phyloP scores from a whole-genome alignment of 2,329 filamentous ascomycete genomes.

The Colletotrichum tabaci region DNA sequence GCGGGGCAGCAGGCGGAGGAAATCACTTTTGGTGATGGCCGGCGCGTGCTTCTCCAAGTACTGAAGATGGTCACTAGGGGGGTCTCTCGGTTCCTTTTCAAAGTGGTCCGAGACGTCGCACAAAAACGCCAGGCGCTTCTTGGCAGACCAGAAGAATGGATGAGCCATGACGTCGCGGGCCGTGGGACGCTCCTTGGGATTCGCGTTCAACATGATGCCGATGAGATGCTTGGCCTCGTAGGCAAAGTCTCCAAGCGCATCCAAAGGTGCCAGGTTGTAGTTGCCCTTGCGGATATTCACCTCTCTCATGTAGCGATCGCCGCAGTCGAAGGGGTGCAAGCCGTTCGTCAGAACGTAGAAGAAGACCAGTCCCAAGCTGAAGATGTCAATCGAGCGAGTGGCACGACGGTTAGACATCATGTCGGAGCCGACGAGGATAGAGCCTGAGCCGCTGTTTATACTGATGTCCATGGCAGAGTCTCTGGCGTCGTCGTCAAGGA shows the following conservation, averaged over 20 bases:
- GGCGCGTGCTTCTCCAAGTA: conserved; percentile 70
- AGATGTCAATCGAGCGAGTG: conserved; percentile 96
- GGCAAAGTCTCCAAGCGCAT: conserved; percentile 85
- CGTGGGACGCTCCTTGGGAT: conserved; percentile 74
- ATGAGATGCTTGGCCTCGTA: conserved; percentile 92
- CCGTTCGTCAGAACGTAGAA: conserved; percentile 98
- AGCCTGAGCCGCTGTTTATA: conserved; percentile 73
- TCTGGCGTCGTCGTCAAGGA: conserved; percentile 82
- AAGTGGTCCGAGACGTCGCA: conserved; percentile 98
- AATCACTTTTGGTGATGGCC: conserved; percentile 77
- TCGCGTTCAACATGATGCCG: conserved; percentile 77
- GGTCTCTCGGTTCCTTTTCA: conserved; percentile 90
- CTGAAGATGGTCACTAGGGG: conserved; percentile 77
- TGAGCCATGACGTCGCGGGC: conserved; percentile 88
- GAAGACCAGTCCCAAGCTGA: conserved; percentile 97
- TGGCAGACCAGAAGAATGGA: conserved; percentile 95
- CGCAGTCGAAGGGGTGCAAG: conserved; percentile 92
- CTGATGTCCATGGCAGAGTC: conserved; percentile 65
- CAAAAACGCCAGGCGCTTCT: conserved; percentile 92
- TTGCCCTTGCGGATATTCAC: conserved; percentile 96
- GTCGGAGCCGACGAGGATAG: conserved; percentile 70
- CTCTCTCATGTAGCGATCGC: conserved; percentile 94
- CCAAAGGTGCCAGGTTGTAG: conserved; percentile 79
- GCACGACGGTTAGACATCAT: conserved; percentile 81
- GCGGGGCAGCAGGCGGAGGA: conserved; percentile 81